A percentile compares a stretch with the other conserved stretches of the same genome.
Conservation (phyloP, 176 grass and related monocot species). For the Hordeum marinum region DNA sequence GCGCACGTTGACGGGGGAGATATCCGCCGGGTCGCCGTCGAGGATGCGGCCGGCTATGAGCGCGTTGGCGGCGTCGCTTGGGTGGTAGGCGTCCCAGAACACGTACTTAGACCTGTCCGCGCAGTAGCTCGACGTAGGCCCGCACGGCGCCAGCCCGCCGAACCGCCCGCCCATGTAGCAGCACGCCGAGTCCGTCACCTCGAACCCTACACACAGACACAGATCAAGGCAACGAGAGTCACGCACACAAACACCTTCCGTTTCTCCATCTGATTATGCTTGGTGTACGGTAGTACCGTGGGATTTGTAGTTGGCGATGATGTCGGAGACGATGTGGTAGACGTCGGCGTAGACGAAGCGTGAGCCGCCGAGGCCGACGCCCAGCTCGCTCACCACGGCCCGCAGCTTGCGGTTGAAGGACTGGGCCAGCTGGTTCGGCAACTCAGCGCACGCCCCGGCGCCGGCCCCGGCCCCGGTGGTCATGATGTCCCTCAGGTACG, state of each 20-base stretch:
- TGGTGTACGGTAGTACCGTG: constrained; percentile 27
- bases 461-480: constrained; percentile 16
- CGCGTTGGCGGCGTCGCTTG: constrained; percentile 65
- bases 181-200: constrained; percentile 71
- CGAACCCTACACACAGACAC: constrained; percentile 37
- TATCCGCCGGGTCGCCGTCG: constrained; percentile 48
- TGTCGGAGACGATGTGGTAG: constrained; percentile 60
- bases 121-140: constrained; percentile 48
- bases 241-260: not conserved
- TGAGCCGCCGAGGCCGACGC: constrained; percentile 42
- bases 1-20: constrained; percentile 62
- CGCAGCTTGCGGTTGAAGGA: constrained; percentile 62
- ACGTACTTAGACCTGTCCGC: constrained; percentile 74
- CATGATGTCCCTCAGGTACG: constrained; percentile 64
- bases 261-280: not conserved
- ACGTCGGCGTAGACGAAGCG: constrained; percentile 75
- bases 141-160: constrained; percentile 71
- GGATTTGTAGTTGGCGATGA: constrained; percentile 51
- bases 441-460: constrained; percentile 37
- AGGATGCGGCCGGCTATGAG: constrained; percentile 55
- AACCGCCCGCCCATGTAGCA: constrained; percentile 50
- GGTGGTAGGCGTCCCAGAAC: constrained; percentile 90
- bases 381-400: constrained; percentile 45
- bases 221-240: not conserved
- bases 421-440: constrained; percentile 63